phyloP scores from a whole-genome alignment of 352 stramenopile genomes.

The Elongisporangium prolatum region DNA sequence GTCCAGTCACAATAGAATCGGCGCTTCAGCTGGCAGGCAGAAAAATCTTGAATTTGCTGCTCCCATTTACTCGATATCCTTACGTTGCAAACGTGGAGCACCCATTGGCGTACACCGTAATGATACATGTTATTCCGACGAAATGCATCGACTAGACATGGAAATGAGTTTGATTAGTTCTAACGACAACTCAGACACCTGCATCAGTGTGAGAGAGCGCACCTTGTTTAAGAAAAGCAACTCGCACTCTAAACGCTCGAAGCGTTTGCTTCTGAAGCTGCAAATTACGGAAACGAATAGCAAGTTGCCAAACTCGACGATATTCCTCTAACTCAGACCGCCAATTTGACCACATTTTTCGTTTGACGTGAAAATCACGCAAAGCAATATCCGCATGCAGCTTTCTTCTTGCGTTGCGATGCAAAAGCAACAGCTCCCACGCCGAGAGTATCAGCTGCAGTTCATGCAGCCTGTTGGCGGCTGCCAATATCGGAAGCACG shows the following conservation, averaged over 20 bases:
- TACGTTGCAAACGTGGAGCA: slow-evolving; percentile 7
- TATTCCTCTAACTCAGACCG: not conserved
- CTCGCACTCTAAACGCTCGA: not conserved
- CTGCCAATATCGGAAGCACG: slow-evolving; percentile 1
- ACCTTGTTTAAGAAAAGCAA: slow-evolving; percentile 10
- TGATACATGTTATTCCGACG: not conserved
- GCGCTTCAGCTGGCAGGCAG: not conserved
- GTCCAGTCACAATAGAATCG: slow-evolving; percentile 13
- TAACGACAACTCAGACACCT: no score
- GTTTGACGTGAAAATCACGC: not conserved
- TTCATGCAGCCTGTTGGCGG: slow-evolving; percentile 9
- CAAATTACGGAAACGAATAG: not conserved
- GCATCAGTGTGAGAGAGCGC: not conserved
- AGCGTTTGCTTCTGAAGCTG: slow-evolving; percentile 2
- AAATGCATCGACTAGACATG: slow-evolving; percentile 5
- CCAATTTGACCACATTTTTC: not conserved
- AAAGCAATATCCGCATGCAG: not conserved
- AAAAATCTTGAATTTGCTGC: slow-evolving; percentile 1
- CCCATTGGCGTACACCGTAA: slow-evolving; percentile 8
- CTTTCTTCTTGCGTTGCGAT: not conserved
- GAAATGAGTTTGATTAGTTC: not conserved
- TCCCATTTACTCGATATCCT: slow-evolving; percentile 3
- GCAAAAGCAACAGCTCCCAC: slow-evolving; percentile 4
- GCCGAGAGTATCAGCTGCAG: slow-evolving; percentile 1
- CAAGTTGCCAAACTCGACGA: not conserved